Conservation (phyloP, 2,329 filamentous ascomycete genomes). For the Lachnellula subtilissima region DNA sequence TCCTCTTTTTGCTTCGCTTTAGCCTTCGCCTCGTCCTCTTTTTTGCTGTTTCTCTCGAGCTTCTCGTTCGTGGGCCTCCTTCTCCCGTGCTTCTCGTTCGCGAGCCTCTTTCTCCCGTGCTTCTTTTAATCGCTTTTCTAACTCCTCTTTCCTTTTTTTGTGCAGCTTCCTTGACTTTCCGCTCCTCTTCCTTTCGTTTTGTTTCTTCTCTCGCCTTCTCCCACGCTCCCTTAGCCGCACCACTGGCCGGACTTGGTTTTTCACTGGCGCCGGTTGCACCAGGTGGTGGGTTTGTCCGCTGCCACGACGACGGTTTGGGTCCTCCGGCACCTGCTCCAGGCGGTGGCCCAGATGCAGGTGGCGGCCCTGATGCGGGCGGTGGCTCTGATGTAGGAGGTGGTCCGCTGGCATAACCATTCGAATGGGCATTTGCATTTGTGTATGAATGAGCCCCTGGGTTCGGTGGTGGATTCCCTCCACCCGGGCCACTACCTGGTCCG, state of each 20-base stretch:
- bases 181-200: conserved; percentile 11
- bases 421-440: conserved; percentile 19
- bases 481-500: conserved; percentile 27
- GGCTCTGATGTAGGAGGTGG: conserved; percentile 12
- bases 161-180: conserved; percentile 12
- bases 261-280: conserved; percentile 13
- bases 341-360: conserved; percentile 15
- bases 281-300: conserved; percentile 18
- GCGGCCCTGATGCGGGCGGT: conserved; percentile 17
- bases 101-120: conserved; percentile 33
- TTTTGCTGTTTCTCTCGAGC: conserved; percentile 20
- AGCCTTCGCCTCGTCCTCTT: conserved; percentile 18
- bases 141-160: conserved; percentile 32
- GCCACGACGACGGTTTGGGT: conserved; percentile 21
- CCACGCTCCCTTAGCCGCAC: conserved; percentile 49
- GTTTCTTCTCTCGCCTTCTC: conserved; percentile 63
- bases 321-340: conserved; percentile 25
- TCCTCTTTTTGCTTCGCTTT: conserved; percentile 38
- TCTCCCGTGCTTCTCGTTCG: conserved; percentile 18
- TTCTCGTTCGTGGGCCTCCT: conserved; percentile 32
- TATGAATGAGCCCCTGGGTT: conserved; percentile 13
- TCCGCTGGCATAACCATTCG: conserved; percentile 22
- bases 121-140: conserved; percentile 38
- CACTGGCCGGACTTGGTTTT: conserved; percentile 10
- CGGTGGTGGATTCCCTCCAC: conserved; percentile 10